Conservation (phyloP, 192 early-diverging fungal genomes). For the Podila horticola region DNA sequence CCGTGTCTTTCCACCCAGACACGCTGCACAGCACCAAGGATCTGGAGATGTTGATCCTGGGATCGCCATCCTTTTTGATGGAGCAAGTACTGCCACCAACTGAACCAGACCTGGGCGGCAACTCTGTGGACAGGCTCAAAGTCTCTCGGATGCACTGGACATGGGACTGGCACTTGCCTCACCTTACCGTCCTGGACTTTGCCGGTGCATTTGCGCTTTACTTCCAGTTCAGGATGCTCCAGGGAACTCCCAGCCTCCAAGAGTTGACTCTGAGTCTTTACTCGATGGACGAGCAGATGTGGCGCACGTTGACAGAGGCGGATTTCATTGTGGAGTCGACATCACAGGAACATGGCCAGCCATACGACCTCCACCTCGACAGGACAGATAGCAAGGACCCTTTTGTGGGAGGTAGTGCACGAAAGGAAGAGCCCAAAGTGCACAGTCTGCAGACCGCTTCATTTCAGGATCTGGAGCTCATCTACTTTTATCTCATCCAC, state of each 20-base stretch:
- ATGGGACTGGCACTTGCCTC: constrained; percentile 10
- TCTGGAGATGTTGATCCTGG: background rate
- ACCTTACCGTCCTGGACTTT: background rate
- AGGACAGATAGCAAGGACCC: no score
- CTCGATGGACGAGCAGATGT: no score
- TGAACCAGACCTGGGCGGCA: no score
- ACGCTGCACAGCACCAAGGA: background rate
- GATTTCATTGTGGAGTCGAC: no score
- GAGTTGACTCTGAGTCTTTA: background rate
- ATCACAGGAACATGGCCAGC: no score
- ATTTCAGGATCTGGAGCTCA: no score
- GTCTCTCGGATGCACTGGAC: background rate
- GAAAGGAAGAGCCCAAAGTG: no score
- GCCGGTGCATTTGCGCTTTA: background rate
- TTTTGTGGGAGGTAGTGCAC: no score
- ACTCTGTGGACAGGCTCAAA: background rate
- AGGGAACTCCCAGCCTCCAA: background rate
- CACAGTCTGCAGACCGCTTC: no score
- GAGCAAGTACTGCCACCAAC: background rate
- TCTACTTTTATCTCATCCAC: no score
- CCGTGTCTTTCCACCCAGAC: constrained; percentile 1
- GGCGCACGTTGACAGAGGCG: no score
- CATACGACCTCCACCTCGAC: no score
- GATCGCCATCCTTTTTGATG: background rate
- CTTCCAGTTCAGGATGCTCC: background rate